These are phyloP conservation scores for Pseudofabraea citricarpa DNA, from an alignment of 2,329 filamentous ascomycete genomes.

Conservation along the genomic window DNA sequence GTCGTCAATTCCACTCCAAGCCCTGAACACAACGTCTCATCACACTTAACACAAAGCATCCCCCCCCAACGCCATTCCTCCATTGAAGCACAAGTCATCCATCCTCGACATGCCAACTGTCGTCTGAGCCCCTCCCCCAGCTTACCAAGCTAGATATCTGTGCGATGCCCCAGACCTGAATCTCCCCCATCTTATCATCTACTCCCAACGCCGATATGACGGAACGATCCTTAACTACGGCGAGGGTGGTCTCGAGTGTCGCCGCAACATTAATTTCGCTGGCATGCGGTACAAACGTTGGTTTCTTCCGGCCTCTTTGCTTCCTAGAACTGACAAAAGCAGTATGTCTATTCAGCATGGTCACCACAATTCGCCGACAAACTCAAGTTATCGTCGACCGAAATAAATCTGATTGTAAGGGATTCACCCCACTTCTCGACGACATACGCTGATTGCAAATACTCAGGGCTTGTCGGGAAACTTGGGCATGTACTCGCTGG, in stretches of 20 bases:
- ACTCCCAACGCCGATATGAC: conserved; percentile 31
- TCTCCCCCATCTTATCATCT: neutral
- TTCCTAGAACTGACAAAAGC: conserved; percentile 23
- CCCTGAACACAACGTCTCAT: no score
- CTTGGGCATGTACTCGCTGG: conserved; percentile 88
- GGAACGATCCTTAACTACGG: conserved; percentile 49
- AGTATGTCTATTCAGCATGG: conserved; percentile 99
- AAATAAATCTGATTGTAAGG: conserved; percentile 83
- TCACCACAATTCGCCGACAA: conserved; percentile 89
- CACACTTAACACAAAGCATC: no score
- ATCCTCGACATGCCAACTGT: neutral
- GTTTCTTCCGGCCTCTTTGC: conserved; percentile 23
- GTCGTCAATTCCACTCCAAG: no score
- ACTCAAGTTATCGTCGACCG: conserved; percentile 82
- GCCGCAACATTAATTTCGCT: conserved; percentile 81
- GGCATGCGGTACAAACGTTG: conserved; percentile 88
- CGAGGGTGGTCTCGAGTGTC: conserved; percentile 75
- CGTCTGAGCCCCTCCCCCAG: neutral
- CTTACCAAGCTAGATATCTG: neutral
- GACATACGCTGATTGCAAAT: conserved; percentile 25
- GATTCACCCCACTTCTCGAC: conserved; percentile 3
- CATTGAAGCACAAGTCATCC: neutral
- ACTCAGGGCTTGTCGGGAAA: conserved; percentile 70
- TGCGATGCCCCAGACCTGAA: conserved; percentile 3
- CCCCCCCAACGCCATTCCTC: no score